Evolutionary conservation across 495 filamentous ascomycete species (phyloP).

Genomic region (Cercophora newfieldiana): DNA sequence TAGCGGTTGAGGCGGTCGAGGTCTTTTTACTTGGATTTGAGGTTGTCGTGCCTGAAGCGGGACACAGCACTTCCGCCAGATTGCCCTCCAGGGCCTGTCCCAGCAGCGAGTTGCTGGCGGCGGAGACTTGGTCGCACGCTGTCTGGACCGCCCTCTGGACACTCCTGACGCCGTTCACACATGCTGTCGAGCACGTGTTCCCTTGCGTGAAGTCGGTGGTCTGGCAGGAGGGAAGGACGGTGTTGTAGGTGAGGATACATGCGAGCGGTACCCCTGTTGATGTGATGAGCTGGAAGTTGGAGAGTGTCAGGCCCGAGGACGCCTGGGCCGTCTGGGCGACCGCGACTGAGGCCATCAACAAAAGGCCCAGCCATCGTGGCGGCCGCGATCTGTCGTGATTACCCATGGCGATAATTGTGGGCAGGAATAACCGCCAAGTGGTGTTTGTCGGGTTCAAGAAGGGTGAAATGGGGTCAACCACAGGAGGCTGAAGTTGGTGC

Average conservation of each 20-base stretch:
- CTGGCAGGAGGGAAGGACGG: conserved; percentile 35
- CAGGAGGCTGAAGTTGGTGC: conserved; percentile 1
- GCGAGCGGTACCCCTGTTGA: conserved; percentile 35
- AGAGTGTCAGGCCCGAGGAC: conserved; percentile 40
- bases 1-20: conserved; percentile 13
- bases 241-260: conserved; percentile 44
- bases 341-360: conserved; percentile 33
- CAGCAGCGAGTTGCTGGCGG: conserved; percentile 33
- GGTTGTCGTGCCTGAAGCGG: conserved; percentile 13
- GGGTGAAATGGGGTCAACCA: background rate
- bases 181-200: conserved; percentile 36
- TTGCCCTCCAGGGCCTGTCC: conserved; percentile 37
- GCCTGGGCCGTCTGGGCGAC: conserved; percentile 1
- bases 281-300: conserved; percentile 41
- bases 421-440: background rate
- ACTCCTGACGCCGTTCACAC: conserved; percentile 33
- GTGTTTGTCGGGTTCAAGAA: background rate
- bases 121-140: conserved; percentile 33
- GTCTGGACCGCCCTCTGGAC: conserved; percentile 26
- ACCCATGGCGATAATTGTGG: conserved; percentile 19
- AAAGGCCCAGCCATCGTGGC: conserved; percentile 23
- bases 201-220: conserved; percentile 37
- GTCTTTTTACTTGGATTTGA: conserved; percentile 11
- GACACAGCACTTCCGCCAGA: conserved; percentile 39
- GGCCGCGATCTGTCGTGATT: conserved; percentile 27